Percentiles rank a stretch among this genome's conserved stretches.
These are phyloP conservation scores for Globisporangium spiculum DNA, from an alignment of 352 stramenopile species.

Conservation along the genomic window DNA sequence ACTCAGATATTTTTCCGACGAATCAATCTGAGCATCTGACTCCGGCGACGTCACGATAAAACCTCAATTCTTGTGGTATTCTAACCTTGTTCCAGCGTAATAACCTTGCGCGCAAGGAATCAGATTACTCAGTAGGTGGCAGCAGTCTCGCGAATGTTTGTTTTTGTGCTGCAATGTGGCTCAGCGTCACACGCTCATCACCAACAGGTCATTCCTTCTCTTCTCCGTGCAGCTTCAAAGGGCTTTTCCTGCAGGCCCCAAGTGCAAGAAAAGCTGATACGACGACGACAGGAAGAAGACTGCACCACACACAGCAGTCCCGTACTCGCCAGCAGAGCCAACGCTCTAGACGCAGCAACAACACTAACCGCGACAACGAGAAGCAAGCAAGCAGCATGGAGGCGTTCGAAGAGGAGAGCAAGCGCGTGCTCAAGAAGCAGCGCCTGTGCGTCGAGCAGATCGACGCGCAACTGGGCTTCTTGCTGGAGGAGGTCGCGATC, in stretches of 20 bases:
- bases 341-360: conserved; percentile 5
- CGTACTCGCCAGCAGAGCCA: neutral
- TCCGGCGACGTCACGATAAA: neutral
- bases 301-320: neutral
- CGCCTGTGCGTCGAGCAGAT: conserved; percentile 56
- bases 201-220: neutral
- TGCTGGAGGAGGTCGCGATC: conserved; percentile 57
- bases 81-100: neutral
- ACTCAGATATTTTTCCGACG: neutral
- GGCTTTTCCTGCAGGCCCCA: neutral
- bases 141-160: neutral
- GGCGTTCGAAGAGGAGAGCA: conserved; percentile 53
- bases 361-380: neutral
- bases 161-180: neutral
- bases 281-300: neutral
- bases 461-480: conserved; percentile 55
- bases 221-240: neutral
- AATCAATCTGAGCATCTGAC: neutral
- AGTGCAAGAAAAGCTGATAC: conserved; percentile 1
- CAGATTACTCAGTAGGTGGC: neutral
- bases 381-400: conserved; percentile 33
- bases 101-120: neutral
- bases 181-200: neutral
- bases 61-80: neutral
- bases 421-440: conserved; percentile 73